Evolutionary conservation across 129 eudicot species (phyloP).

Genomic region (Artemisia tridentata): DNA sequence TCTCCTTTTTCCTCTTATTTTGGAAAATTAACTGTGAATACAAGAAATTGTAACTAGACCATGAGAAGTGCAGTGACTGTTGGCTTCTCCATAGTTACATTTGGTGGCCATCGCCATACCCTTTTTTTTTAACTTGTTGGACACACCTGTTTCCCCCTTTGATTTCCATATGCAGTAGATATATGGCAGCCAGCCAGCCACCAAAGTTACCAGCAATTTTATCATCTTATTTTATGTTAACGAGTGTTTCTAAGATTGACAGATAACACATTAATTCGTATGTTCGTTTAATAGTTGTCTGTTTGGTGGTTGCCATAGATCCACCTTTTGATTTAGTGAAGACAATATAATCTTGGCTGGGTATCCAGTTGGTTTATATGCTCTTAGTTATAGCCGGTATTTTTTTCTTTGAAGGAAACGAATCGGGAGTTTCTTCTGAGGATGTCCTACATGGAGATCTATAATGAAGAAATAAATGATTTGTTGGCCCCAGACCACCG

Average conservation of each 20-base stretch:
- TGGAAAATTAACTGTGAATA: conserved; percentile 1
- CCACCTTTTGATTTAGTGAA: too few species aligned
- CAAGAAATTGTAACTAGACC: neutral
- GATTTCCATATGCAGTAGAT: too few species aligned
- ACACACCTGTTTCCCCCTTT: too few species aligned
- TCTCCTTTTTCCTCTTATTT: neutral
- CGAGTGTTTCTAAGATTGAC: conserved; percentile 1
- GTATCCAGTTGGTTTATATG: too few species aligned
- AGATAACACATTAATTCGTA: neutral
- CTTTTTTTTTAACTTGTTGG: too few species aligned
- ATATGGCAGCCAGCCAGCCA: too few species aligned
- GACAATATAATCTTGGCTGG: too few species aligned
- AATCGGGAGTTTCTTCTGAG: conserved; percentile 89
- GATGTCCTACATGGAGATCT: conserved; percentile 98
- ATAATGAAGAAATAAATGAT: conserved; percentile 96
- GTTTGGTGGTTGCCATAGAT: too few species aligned
- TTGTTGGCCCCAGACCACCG: conserved; percentile 90
- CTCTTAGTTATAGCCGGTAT: too few species aligned
- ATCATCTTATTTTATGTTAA: neutral
- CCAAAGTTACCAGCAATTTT: too few species aligned
- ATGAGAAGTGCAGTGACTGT: conserved; percentile 12
- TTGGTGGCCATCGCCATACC: neutral
- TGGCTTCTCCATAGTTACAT: conserved; percentile 2
- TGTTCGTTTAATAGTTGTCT: neutral
- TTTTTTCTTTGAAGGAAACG: conserved; percentile 43